Conservation (phyloP, 805 yeast species). For the Candida silvicultrix region DNA sequence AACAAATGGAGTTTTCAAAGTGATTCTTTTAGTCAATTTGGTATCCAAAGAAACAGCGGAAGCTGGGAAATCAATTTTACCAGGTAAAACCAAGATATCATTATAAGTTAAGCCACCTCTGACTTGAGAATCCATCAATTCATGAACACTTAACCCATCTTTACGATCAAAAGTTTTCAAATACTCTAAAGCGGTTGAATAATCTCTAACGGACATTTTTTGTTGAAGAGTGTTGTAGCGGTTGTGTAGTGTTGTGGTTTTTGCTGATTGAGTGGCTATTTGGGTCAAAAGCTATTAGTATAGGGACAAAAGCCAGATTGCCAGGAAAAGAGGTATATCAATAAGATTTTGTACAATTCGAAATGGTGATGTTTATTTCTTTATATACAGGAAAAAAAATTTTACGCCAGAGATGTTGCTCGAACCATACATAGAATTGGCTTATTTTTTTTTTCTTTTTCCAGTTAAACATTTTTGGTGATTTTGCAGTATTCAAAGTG, state of each 20-base stretch:
- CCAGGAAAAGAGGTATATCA: slow-evolving; percentile 12
- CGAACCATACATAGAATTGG: not conserved
- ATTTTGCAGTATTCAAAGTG: too few species aligned
- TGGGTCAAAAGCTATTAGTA: slow-evolving; percentile 1
- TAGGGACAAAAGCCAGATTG: slow-evolving; percentile 24
- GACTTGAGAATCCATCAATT: slow-evolving; percentile 81
- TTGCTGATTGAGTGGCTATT: not conserved
- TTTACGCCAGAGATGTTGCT: not conserved
- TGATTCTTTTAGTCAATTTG: slow-evolving; percentile 84
- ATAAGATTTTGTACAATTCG: not conserved
- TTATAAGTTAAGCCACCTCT: slow-evolving; percentile 98
- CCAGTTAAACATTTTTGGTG: too few species aligned
- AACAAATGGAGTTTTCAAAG: slow-evolving; percentile 89
- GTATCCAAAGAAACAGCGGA: slow-evolving; percentile 73
- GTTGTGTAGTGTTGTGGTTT: too few species aligned
- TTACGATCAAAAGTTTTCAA: slow-evolving; percentile 58
- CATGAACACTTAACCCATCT: slow-evolving; percentile 82
- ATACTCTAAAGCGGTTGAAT: slow-evolving; percentile 58
- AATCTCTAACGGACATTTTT: slow-evolving; percentile 31
- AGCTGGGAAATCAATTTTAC: slow-evolving; percentile 86
- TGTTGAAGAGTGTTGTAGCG: too few species aligned
- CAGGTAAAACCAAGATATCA: slow-evolving; percentile 93
- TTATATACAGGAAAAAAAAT: not conserved
- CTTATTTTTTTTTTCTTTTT: too few species aligned
- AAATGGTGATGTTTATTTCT: not conserved